Evolutionary conservation across 371 early-diverging fungal genomes (phyloP).

Genomic region (Blakeslea trispora): DNA sequence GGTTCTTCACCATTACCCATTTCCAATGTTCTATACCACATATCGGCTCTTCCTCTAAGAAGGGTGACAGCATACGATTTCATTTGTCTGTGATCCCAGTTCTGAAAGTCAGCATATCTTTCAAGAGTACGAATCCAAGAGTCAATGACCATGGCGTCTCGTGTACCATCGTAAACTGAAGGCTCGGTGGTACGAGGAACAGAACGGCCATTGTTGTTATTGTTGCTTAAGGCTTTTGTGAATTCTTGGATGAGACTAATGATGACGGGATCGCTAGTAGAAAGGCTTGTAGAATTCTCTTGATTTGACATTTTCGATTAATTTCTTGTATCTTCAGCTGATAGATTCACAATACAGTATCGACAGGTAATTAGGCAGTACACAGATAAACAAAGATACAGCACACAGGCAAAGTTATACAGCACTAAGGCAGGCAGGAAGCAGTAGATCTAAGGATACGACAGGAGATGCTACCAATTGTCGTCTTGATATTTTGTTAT

Average conservation of each 20-base stretch:
- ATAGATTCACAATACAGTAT: too few species aligned
- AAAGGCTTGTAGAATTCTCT: too few species aligned
- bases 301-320: too few species aligned
- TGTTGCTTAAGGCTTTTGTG: not conserved
- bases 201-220: not conserved
- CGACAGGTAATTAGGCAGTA: too few species aligned
- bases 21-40: constrained; percentile 3
- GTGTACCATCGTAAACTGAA: not conserved
- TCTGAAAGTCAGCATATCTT: not conserved
- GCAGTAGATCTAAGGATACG: too few species aligned
- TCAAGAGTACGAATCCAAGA: constrained; percentile 2
- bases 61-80: not conserved
- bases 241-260: not conserved
- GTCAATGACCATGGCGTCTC: constrained; percentile 3
- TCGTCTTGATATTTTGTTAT: not conserved
- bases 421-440: too few species aligned
- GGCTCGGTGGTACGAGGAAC: not conserved
- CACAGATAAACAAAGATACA: too few species aligned
- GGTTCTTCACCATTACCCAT: not conserved
- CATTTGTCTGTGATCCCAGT: not conserved
- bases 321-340: too few species aligned
- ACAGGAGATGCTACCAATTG: not conserved
- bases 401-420: too few species aligned
- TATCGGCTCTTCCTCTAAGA: not conserved
- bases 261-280: not conserved